These are phyloP conservation scores for Claviceps lovelessii DNA, from an alignment of 2,329 filamentous ascomycete species.

Conservation along the genomic window DNA sequence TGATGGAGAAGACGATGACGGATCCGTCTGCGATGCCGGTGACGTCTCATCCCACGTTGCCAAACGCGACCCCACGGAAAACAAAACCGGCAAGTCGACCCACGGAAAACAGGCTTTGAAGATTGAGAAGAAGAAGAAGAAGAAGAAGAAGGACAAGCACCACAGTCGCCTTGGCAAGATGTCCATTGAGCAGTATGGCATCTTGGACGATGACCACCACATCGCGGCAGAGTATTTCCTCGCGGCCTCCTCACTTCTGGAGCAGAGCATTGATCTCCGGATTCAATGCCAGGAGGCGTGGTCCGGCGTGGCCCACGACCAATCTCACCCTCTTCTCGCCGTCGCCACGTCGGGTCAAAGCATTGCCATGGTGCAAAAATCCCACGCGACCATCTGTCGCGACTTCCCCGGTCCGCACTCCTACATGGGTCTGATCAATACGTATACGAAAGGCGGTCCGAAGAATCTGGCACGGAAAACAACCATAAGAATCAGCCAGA, in stretches of 20 bases:
- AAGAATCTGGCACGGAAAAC: conserved; percentile 13
- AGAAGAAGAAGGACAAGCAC: neutral
- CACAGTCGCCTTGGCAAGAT: conserved; percentile 1
- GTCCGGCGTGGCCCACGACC: neutral
- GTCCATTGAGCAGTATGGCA: conserved; percentile 8
- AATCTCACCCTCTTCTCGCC: neutral
- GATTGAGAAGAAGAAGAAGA: too few relatives aligned
- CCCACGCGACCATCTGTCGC: conserved; percentile 24
- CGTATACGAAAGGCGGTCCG: conserved; percentile 23
- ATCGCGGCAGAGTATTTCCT: conserved; percentile 25
- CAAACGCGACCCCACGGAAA: neutral
- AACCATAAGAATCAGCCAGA: neutral
- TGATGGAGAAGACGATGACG: neutral
- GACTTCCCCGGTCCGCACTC: conserved; percentile 32
- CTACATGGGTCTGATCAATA: conserved; percentile 27
- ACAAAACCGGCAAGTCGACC: neutral
- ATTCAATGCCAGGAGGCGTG: conserved; percentile 12
- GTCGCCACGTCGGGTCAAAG: neutral
- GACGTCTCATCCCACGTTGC: too few relatives aligned
- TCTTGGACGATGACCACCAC: conserved; percentile 11
- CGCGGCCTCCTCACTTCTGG: conserved; percentile 24
- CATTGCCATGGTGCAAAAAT: conserved; percentile 22
- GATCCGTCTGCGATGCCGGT: neutral
- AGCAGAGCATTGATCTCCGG: conserved; percentile 26
- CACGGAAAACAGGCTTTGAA: neutral